Evolutionary conservation across 768 basidiomycete genomes (phyloP).

Genomic region (Termitomyces sp.): DNA sequence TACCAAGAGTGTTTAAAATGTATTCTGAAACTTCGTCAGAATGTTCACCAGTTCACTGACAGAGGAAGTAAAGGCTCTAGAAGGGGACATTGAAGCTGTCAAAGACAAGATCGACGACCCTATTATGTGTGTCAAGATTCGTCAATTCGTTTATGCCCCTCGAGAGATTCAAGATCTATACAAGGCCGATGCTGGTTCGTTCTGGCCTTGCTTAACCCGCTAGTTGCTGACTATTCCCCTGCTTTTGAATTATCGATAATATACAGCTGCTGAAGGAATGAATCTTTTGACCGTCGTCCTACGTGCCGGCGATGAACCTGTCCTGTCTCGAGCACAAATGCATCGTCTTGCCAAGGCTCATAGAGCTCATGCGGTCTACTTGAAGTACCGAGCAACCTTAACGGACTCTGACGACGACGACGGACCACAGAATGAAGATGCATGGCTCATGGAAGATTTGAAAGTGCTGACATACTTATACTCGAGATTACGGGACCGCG

Average conservation of each 20-base stretch:
- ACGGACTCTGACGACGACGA: conserved; percentile 91
- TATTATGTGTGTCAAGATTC: conserved; percentile 83
- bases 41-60: conserved; percentile 94
- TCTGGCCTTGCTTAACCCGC: neutral
- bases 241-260: neutral
- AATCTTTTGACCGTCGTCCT: conserved; percentile 80
- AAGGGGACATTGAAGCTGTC: conserved; percentile 86
- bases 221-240: neutral
- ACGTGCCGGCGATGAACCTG: conserved; percentile 72
- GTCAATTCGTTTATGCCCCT: conserved; percentile 82
- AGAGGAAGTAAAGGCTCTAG: conserved; percentile 83
- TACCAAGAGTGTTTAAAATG: neutral
- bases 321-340: conserved; percentile 73
- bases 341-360: conserved; percentile 76
- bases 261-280: conserved; percentile 60
- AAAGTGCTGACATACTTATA: conserved; percentile 76
- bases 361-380: conserved; percentile 75
- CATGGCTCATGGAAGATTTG: conserved; percentile 94
- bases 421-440: conserved; percentile 91
- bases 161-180: conserved; percentile 83
- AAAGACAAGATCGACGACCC: conserved; percentile 88
- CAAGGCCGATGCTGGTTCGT: conserved; percentile 74
- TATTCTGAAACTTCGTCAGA: conserved; percentile 33
- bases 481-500: conserved; percentile 78
- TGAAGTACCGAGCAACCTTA: conserved; percentile 51